Evolutionary conservation across 23 red algal genomes (phyloP).

Genomic region (Gracilariopsis chorda): DNA sequence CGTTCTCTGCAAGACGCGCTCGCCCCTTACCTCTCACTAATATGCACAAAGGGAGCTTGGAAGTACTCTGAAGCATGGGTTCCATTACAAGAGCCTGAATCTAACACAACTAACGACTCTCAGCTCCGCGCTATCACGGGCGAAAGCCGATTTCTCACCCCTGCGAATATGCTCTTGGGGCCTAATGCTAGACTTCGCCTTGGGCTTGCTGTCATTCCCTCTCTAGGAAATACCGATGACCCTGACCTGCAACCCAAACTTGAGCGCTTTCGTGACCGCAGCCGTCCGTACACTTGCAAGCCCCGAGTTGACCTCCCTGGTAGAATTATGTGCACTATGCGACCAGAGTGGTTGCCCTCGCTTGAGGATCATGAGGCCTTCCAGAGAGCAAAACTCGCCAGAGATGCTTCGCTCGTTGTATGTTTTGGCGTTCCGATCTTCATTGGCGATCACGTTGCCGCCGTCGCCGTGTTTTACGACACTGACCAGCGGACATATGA

Average conservation of each 20-base stretch:
- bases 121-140: neutral
- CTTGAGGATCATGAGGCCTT: conserved; percentile 63
- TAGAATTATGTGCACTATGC: conserved; percentile 60
- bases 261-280: conserved; percentile 62
- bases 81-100: conserved; percentile 15
- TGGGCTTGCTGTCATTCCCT: conserved; percentile 53
- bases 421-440: conserved; percentile 72
- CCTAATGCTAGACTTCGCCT: conserved; percentile 30
- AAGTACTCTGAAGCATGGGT: conserved; percentile 81
- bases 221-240: conserved; percentile 59
- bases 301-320: conserved; percentile 73
- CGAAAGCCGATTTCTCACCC: conserved; percentile 37
- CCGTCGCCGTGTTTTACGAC: conserved; percentile 75
- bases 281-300: conserved; percentile 51
- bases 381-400: conserved; percentile 44
- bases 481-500: conserved; percentile 60
- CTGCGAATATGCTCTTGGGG: conserved; percentile 6
- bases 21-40: conserved; percentile 58
- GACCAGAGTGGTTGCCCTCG: conserved; percentile 72
- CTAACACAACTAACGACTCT: neutral
- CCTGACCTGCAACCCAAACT: conserved; percentile 38
- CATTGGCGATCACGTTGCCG: conserved; percentile 58
- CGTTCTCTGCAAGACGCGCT: conserved; percentile 60
- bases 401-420: conserved; percentile 28
- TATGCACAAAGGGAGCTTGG: conserved; percentile 57